Conservation (phyloP, 441 rosid species). For the Mallotus repandus region DNA sequence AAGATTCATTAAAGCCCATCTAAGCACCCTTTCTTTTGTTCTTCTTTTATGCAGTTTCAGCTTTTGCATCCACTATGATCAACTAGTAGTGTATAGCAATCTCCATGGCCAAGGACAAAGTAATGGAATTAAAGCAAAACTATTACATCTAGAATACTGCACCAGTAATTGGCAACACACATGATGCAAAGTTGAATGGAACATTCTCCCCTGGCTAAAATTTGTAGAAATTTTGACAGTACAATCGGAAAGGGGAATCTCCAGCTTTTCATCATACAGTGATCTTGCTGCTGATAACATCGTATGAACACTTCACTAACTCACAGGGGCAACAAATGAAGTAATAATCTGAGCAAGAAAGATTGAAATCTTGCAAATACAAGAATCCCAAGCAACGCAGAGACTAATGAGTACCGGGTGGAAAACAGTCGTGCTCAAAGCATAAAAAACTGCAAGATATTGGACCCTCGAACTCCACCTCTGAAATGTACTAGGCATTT, state of each 20-base stretch:
- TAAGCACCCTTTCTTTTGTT: no score
- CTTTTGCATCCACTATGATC: no score
- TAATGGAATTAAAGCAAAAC: neutral
- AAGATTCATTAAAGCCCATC: no score
- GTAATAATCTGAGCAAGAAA: conserved; percentile 12
- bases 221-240: neutral
- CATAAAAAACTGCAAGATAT: neutral
- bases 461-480: neutral
- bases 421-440: neutral
- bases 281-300: neutral
- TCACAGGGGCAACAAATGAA: conserved; percentile 13
- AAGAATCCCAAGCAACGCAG: conserved; percentile 7
- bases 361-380: conserved; percentile 13
- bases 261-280: conserved; percentile 10
- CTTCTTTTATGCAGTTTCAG: no score
- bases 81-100: no score
- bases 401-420: neutral
- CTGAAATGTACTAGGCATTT: neutral
- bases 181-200: neutral
- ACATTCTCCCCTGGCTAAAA: neutral
- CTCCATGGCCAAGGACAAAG: neutral
- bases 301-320: neutral
- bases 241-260: neutral
- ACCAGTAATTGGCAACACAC: neutral
- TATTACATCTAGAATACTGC: neutral